Evolutionary conservation across 129 eudicot species (phyloP).

Genomic region (Mikania micrantha): DNA sequence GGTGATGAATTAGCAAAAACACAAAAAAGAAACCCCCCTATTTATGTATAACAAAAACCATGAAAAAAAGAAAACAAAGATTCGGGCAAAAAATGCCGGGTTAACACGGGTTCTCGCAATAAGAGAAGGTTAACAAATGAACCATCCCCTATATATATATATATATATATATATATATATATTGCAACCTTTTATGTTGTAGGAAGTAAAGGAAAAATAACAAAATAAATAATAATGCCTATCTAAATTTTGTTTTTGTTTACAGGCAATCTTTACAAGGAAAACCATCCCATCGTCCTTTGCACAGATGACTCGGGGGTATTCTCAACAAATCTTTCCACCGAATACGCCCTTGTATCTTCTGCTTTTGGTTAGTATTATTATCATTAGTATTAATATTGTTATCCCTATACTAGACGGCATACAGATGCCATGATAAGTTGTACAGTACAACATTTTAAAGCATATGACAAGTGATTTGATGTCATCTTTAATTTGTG

Average conservation of each 20-base stretch:
- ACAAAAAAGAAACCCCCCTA: too few relatives aligned
- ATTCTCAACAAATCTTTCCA: constrained; percentile 76
- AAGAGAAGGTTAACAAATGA: too few relatives aligned
- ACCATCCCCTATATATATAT: background rate
- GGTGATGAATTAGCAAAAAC: too few relatives aligned
- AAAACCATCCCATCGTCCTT: constrained; percentile 69
- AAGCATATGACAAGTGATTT: constrained; percentile 11
- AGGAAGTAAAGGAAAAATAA: background rate
- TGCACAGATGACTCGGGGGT: constrained; percentile 94
- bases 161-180: background rate
- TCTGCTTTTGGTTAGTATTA: constrained; percentile 58
- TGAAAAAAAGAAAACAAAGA: too few relatives aligned
- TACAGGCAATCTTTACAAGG: constrained; percentile 62
- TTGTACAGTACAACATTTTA: too few relatives aligned
- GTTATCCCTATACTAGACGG: background rate
- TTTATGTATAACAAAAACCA: too few relatives aligned
- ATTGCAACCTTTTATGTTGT: background rate
- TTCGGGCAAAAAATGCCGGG: too few relatives aligned
- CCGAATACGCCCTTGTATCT: constrained; percentile 67
- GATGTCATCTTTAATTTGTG: constrained; percentile 1
- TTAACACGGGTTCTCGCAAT: too few relatives aligned
- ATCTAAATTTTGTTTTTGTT: background rate
- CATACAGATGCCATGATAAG: background rate
- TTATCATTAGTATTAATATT: background rate
- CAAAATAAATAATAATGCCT: background rate